Base-by-base conservation (phyloP, 176 grass and related monocot species). In the Alloteropsis semialata region DNA sequence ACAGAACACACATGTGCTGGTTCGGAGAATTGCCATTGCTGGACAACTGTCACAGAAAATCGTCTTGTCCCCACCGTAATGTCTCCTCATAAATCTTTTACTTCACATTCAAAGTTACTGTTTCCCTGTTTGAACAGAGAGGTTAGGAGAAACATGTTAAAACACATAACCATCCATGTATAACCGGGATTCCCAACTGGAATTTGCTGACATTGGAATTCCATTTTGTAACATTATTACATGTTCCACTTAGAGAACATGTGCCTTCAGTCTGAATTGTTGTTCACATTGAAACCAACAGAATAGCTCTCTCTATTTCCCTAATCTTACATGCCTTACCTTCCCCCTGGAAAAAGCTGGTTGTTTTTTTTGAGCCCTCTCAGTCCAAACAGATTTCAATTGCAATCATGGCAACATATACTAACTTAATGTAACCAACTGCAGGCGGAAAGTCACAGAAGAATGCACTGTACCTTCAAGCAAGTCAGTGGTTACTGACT, bases 1-100 rank as follows among this genome's bases (percentile, higher is more conserved):
- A 0, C 88, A 82, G 60, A 82, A 87, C n/a, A 71, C 85, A 49
- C 89, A 84, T 28, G 92, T 94, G 72, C 27, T 88, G 55, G 72
- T 94, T 32, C 82, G 89, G 14, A 82, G 92, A 50, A 42, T 68
- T 72, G 32, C 27, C 69, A 72, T 72, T 49, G 51, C 77, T 32
- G 81, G 89, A n/a, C 72, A 81, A 56, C 36, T 38, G n/a, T 55
- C 83, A 45, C 70, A 85, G 27, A 89, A 54, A n/a, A 89, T 89
- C 10, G 64, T 82, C 16, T 22, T 89, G n/a, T 53, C 50, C n/a
- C 79, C 75, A 30, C 42, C 39, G 69, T 76, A 79, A 62, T 71
- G 63, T 68, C 74, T 81, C n/a, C 10, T 53, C 50, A 9, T 66
- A 33, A 66, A 53, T 80, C 13, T 48, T 62, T 34, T 43, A 13